Evolutionary conservation across 2,329 filamentous ascomycete species (phyloP).

Genomic region (Fusarium lyarnte): DNA sequence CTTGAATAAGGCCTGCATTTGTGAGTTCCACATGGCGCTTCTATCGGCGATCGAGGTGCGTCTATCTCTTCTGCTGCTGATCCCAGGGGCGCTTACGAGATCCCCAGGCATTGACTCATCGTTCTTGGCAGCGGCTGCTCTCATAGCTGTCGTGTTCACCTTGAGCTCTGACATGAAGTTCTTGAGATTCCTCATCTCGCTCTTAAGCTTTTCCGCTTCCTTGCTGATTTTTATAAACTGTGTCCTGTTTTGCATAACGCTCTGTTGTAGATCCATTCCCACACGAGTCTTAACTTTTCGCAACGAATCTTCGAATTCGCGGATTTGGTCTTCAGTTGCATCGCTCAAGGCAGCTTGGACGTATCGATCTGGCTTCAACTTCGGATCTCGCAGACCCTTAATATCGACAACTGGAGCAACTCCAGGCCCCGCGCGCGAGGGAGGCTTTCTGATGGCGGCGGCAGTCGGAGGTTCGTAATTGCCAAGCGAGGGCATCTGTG

Average conservation of each 20-base stretch:
- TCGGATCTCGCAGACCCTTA: slow-evolving; percentile 81
- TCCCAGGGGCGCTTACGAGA: slow-evolving; percentile 50
- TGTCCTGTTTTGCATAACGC: slow-evolving; percentile 94
- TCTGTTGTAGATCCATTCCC: slow-evolving; percentile 87
- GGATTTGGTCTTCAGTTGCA: slow-evolving; percentile 87
- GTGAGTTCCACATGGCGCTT: slow-evolving; percentile 73
- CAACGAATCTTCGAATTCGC: slow-evolving; percentile 79
- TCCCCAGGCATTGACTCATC: slow-evolving; percentile 61
- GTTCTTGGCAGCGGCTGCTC: slow-evolving; percentile 64
- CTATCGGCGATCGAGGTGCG: slow-evolving; percentile 85
- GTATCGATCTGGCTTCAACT: slow-evolving; percentile 81
- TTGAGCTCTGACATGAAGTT: slow-evolving; percentile 95
- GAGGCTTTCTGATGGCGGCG: slow-evolving; percentile 56
- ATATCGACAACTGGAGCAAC: slow-evolving; percentile 76
- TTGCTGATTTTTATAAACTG: slow-evolving; percentile 99
- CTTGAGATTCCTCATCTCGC: slow-evolving; percentile 90
- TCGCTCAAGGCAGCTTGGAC: slow-evolving; percentile 79
- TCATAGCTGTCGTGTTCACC: slow-evolving; percentile 74
- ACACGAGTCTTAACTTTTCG: slow-evolving; percentile 81
- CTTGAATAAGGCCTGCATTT: slow-evolving; percentile 86
- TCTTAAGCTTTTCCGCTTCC: slow-evolving; percentile 96
- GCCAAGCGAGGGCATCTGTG: slow-evolving; percentile 68
- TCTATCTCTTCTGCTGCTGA: slow-evolving; percentile 80
- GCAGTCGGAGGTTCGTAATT: slow-evolving; percentile 64
- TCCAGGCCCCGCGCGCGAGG: slow-evolving; percentile 56